Conservation (phyloP, 2,329 filamentous ascomycete species). For the Colletotrichum godetiae region DNA sequence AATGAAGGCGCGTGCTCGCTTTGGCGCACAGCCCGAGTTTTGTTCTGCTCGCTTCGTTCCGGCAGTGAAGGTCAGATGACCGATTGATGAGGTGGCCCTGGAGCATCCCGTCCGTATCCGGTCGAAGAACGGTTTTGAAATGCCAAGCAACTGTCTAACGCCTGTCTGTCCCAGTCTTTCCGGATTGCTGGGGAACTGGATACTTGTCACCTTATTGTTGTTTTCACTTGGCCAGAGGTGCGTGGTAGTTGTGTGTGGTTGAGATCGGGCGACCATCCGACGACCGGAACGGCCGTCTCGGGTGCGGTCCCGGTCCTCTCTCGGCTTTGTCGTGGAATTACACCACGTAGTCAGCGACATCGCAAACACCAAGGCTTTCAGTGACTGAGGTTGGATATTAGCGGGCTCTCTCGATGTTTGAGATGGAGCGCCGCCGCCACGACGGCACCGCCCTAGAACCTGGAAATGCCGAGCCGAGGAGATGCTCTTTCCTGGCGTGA, state of each 20-base stretch:
- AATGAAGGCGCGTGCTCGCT: background rate
- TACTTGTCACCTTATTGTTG: background rate
- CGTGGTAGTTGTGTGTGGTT: background rate
- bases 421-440: background rate
- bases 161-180: background rate
- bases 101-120: constrained; percentile 2
- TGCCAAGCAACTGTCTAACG: constrained; percentile 12
- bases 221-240: background rate
- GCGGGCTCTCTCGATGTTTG: constrained; percentile 4
- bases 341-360: background rate
- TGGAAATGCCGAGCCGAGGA: background rate
- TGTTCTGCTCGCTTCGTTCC: constrained; percentile 2
- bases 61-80: constrained; percentile 27
- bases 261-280: constrained; percentile 9
- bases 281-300: constrained; percentile 26
- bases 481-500: background rate
- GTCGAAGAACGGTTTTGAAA: background rate
- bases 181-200: background rate
- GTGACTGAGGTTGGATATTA: background rate
- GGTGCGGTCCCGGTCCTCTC: background rate
- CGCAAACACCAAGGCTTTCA: background rate
- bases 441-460: background rate
- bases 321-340: too few species aligned
- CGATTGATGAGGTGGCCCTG: constrained; percentile 17
- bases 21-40: constrained; percentile 12